phyloP scores from a whole-genome alignment of 495 filamentous ascomycete species.

The Acidomyces sp. region DNA sequence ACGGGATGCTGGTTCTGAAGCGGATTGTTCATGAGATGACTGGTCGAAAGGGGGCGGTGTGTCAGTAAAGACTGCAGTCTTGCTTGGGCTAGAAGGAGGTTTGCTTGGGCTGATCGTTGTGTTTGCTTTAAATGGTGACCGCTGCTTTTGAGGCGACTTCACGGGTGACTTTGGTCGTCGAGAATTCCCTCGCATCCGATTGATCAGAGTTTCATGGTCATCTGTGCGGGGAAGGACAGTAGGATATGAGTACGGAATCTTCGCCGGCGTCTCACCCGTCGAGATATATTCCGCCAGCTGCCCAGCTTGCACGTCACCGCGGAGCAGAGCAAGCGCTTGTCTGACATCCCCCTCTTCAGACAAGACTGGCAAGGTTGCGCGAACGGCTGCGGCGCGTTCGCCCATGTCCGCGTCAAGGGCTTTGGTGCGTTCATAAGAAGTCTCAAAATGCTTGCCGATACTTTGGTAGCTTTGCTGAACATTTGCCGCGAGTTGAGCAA shows the following conservation, averaged over 20 bases:
- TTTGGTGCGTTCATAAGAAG: conserved; percentile 47
- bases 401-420: conserved; percentile 51
- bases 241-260: conserved; percentile 61
- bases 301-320: conserved; percentile 46
- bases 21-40: background rate
- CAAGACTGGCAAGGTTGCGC: conserved; percentile 45
- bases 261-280: conserved; percentile 77
- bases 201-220: conserved; percentile 52
- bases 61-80: conserved; percentile 28
- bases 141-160: conserved; percentile 5
- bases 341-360: conserved; percentile 40
- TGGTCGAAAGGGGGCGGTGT: conserved; percentile 12
- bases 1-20: conserved; percentile 1
- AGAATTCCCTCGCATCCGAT: conserved; percentile 34
- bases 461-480: conserved; percentile 58
- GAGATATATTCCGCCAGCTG: conserved; percentile 62
- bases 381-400: conserved; percentile 38
- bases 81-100: conserved; percentile 25
- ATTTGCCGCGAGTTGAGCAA: conserved; percentile 46
- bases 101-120: conserved; percentile 9
- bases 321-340: conserved; percentile 55
- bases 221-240: conserved; percentile 64
- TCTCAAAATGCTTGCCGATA: conserved; percentile 51
- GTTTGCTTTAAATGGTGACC: background rate
- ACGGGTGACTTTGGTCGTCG: conserved; percentile 2